Conservation (phyloP, 306 rosid genomes). For the Castanopsis chinensis region DNA sequence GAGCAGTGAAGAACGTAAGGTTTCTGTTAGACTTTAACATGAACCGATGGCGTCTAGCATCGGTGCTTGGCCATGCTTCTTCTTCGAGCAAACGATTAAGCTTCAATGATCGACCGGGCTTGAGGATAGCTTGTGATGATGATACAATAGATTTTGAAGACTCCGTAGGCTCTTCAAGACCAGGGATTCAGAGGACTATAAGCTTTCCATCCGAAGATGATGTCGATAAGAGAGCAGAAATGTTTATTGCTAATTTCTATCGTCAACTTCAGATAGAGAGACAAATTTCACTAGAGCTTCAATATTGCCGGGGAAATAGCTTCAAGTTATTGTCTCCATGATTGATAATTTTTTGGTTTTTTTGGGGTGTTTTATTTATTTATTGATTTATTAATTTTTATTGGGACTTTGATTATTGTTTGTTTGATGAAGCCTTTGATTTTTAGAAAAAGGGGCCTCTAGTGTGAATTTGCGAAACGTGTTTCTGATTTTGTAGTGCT, state of each 20-base stretch:
- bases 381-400: not conserved
- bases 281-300: conserved; percentile 68
- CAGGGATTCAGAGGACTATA: conserved; percentile 48
- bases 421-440: conserved; percentile 17
- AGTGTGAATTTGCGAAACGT: no score
- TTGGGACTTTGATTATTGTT: not conserved
- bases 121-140: conserved; percentile 14
- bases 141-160: conserved; percentile 26
- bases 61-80: conserved; percentile 33
- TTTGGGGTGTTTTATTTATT: not conserved
- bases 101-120: conserved; percentile 57
- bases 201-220: conserved; percentile 71
- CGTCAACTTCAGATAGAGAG: conserved; percentile 72
- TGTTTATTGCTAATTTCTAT: conserved; percentile 66
- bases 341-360: not conserved
- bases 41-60: conserved; percentile 48
- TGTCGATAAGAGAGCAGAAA: conserved; percentile 64
- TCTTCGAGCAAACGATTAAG: conserved; percentile 35
- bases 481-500: no score
- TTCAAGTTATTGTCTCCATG: conserved; percentile 34
- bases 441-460: not conserved
- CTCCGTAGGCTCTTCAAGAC: conserved; percentile 7
- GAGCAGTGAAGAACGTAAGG: conserved; percentile 57
- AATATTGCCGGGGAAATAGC: conserved; percentile 42
- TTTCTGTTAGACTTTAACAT: conserved; percentile 45